A percentile compares a stretch with the other conserved stretches of the same genome.
Evolutionary conservation across 176 grass and related monocot species (phyloP).

Genomic region (Secale cereale): DNA sequence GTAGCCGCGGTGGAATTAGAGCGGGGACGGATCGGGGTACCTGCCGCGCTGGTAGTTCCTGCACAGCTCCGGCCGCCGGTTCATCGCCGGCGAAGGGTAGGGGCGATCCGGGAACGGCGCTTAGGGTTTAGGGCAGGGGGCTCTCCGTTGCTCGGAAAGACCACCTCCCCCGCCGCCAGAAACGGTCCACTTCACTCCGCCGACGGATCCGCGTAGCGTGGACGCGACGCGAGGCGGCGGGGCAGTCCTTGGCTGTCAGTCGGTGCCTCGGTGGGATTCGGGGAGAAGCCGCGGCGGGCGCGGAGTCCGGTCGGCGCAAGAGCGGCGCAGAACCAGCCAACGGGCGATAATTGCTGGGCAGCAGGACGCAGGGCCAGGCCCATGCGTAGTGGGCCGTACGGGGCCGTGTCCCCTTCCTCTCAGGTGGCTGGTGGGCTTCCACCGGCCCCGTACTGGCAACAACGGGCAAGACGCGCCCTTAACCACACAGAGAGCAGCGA

Average conservation of each 20-base stretch:
- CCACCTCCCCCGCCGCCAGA: background rate
- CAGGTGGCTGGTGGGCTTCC: too few relatives aligned
- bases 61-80: constrained; percentile 63
- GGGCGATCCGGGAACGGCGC: background rate
- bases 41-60: constrained; percentile 77
- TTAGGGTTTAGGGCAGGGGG: constrained; percentile 16
- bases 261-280: background rate
- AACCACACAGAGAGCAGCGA: background rate
- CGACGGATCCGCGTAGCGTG: background rate
- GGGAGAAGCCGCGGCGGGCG: background rate
- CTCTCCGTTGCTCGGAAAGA: background rate
- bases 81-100: constrained; percentile 34
- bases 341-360: background rate
- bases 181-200: background rate
- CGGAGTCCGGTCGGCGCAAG: background rate
- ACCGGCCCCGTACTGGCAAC: too few relatives aligned
- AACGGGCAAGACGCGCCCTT: background rate
- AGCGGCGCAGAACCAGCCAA: background rate
- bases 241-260: background rate
- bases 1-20: background rate
- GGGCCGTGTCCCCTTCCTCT: too few relatives aligned
- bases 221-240: background rate
- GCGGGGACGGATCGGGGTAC: constrained; percentile 1
- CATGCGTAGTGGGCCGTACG: too few relatives aligned
- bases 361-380: background rate